Evolutionary conservation across 1,284 basidiomycete species (phyloP), one percentile per base, ranked within the genome.

Genomic region (Pyrrhoderma noxium): DNA sequence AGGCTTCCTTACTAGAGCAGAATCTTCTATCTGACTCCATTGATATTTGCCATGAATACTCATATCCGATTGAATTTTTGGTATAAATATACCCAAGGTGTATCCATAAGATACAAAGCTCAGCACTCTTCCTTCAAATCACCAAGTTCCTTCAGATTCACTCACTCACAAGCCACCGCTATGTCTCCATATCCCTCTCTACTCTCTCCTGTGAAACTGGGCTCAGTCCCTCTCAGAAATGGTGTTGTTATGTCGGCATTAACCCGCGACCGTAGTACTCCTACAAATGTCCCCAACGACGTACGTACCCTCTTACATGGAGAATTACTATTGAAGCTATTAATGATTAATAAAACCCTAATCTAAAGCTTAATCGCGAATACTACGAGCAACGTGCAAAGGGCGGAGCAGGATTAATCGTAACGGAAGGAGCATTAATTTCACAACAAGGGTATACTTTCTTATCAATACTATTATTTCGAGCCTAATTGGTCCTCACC

Each of bases 351-450:
- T 27, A 21, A 21, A 31, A 14, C 34, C 3, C 41, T 25, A 23
- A 5, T 13, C 3, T 38, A 21, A 19, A 52, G 51, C 45, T 68
- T 16, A 73, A 70, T 62, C 53, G 59, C 8, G 67, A 72, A 53
- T 76, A 77, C 60, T 77, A 76, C 53, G 55, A 60, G 1, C 75
- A 79, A 54, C 68, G 76, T 5, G 72, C 68, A 2, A 55, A 47
- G 21, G 63, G 65, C 9, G 66, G 67, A 13, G 70, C 70, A 1
- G 71, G 70, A 0, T 60, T 77, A 3, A 68, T 77, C 22, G 64
- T 75, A 11, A 65, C 69, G 0, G 76, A 77, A 58, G 76, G 67
- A 0, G 65, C 65, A 8, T 63, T 71, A 2, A 60, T 73, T 34
- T 59, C 60, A 18, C 68, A 65, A 42, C 71, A 73, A 64, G 71